Percentiles rank a stretch among this genome's conserved stretches.
phyloP scores from a whole-genome alignment of 2,329 filamentous ascomycete genomes.

The Botrytis medusae region DNA sequence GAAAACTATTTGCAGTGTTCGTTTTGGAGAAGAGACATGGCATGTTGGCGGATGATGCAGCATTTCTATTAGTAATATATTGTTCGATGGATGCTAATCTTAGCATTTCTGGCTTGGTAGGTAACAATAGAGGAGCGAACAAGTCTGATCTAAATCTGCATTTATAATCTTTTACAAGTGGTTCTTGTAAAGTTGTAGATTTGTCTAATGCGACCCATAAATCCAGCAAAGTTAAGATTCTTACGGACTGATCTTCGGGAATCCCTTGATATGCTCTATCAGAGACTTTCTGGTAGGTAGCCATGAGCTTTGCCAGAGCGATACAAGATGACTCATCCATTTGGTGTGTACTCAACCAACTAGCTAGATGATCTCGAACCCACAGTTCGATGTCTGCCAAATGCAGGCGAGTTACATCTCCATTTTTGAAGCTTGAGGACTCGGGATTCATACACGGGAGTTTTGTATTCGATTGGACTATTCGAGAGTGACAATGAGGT shows the following conservation, averaged over 20 bases:
- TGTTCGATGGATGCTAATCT: conserved; percentile 48
- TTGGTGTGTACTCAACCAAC: conserved; percentile 26
- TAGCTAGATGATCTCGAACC: conserved; percentile 44
- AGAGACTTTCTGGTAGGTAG: conserved; percentile 41
- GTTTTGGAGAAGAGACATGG: conserved; percentile 44
- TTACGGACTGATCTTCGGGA: conserved; percentile 51
- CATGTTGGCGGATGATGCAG: not conserved
- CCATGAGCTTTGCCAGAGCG: conserved; percentile 38
- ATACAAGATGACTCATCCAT: conserved; percentile 35
- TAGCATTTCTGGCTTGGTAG: conserved; percentile 46
- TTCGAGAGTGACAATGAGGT: not conserved
- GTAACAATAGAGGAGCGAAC: conserved; percentile 49
- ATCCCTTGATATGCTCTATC: conserved; percentile 41
- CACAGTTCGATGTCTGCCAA: conserved; percentile 50
- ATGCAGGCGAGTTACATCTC: conserved; percentile 8
- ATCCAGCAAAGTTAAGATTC: conserved; percentile 56
- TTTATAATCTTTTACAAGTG: conserved; percentile 49
- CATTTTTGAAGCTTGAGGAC: no score
- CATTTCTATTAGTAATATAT: conserved; percentile 43
- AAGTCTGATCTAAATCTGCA: conserved; percentile 45
- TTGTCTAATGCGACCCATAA: conserved; percentile 60
- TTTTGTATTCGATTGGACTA: conserved; percentile 25
- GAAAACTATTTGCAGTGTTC: conserved; percentile 44
- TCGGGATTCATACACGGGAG: conserved; percentile 40
- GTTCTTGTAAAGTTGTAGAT: conserved; percentile 42